Evolutionary conservation across 768 basidiomycete genomes (phyloP), one percentile per base, ranked within the genome.

Genomic region (Boletus subcaerulescens): DNA sequence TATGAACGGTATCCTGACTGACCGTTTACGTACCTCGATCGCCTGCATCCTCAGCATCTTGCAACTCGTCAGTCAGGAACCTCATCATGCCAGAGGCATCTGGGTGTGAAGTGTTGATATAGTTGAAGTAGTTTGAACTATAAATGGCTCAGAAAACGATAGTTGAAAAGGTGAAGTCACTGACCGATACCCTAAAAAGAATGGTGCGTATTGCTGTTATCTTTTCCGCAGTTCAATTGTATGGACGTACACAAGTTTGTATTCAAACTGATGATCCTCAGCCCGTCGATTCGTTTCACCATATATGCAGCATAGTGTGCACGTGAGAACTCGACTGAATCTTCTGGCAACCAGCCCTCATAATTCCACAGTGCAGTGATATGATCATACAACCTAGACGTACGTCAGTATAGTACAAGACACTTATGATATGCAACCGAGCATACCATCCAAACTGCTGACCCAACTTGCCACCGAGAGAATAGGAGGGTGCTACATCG

Each of bases 11-110:
- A 32, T 41, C 31, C 7, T 49, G 43, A 7, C 33, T 36, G 22
- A 35, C 17, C 29, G 6, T 11, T 17, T 24, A 63, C 74, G n/a
- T 56, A 83, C 87, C 87, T 62, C 85, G 75, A 50, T 90, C 87
- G 9, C 87, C 84, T 20, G 77, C 76, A 63, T 91, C 89, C 69
- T 91, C 89, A 9, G 89, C 88, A 49, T 76, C 84, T 67, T 91
- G 89, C 14, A 91, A 72, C 65, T 91, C 87, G 55, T 89, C 84
- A 7, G 89, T 90, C 58, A 91, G 62, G 71, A 89, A 90, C 36
- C 86, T 77, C 60, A 91, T 73, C 83, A 90, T 87, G 20, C 89
- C 88, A 42, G 86, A 89, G 39, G 75, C 74, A 67, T 91, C 89
- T 12, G 84, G 80, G 24, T 80, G 66, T 22, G 83, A 83, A 63